These are phyloP conservation scores for Hibiscus syriacus DNA, from an alignment of 345 rosid genomes.

Conservation along the genomic window DNA sequence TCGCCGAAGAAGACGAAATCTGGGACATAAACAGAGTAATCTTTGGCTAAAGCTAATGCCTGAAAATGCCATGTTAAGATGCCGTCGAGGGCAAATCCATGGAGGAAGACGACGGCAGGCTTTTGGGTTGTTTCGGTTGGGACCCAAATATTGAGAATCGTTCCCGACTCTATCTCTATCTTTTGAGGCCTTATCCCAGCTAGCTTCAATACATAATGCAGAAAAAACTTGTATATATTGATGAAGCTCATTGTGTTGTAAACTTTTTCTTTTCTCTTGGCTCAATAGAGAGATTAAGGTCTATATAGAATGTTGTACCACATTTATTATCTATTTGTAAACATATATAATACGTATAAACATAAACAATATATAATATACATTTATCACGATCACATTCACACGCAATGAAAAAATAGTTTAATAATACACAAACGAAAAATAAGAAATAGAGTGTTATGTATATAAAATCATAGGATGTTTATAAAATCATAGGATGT, in stretches of 20 bases:
- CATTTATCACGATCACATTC: not conserved
- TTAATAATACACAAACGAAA: too few species aligned
- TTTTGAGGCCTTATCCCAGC: constrained; percentile 17
- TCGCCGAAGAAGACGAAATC: constrained; percentile 45
- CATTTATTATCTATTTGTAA: too few species aligned
- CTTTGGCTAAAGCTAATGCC: constrained; percentile 21
- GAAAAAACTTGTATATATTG: constrained; percentile 7
- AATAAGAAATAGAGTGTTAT: too few species aligned
- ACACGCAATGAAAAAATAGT: too few species aligned
- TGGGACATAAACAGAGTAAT: constrained; percentile 37
- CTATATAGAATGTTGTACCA: too few species aligned
- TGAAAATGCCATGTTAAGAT: constrained; percentile 42
- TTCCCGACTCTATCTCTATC: constrained; percentile 30
- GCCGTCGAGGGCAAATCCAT: constrained; percentile 28
- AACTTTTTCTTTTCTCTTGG: not conserved
- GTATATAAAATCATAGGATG: too few species aligned
- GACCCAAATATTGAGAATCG: constrained; percentile 33
- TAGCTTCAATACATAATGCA: constrained; percentile 18
- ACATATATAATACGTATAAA: too few species aligned
- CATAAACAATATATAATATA: too few species aligned
- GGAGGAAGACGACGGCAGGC: constrained; percentile 35
- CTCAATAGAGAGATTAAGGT: not conserved
- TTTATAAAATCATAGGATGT: too few species aligned
- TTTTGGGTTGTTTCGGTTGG: constrained; percentile 13
- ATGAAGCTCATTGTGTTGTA: constrained; percentile 12